Conservation (phyloP, 1,139 yeast genomes). For the Candida sanyaensis region DNA sequence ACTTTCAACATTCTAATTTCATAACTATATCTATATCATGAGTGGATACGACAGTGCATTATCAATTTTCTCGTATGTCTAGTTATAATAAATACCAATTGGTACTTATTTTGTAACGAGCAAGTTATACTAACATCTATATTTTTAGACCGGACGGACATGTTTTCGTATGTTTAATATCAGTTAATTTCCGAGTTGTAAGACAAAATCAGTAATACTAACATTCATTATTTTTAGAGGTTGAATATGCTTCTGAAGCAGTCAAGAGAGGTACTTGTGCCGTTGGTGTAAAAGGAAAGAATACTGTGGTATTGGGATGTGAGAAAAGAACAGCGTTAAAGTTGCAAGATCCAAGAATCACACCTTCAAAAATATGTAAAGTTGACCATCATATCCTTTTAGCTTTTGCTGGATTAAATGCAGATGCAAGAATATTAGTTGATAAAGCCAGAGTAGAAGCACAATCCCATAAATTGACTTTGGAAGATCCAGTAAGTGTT, state of each 20-base stretch:
- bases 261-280: conserved; percentile 98
- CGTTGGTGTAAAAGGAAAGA: conserved; percentile 91
- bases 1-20: neutral
- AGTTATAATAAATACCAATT: no score
- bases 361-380: conserved; percentile 91
- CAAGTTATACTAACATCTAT: conserved; percentile 19
- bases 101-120: neutral
- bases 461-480: conserved; percentile 89
- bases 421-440: conserved; percentile 92
- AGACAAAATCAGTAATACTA: neutral
- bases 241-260: conserved; percentile 97
- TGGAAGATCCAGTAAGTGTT: conserved; percentile 91
- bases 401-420: conserved; percentile 97
- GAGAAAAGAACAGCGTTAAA: conserved; percentile 95
- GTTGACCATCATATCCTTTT: conserved; percentile 88
- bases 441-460: conserved; percentile 97
- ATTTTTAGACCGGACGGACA: conserved; percentile 92
- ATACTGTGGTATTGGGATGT: conserved; percentile 90
- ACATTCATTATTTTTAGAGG: conserved; percentile 52
- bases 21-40: conserved; percentile 36
- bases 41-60: conserved; percentile 99
- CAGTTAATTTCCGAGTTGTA: neutral
- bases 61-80: conserved; percentile 88
- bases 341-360: conserved; percentile 93
- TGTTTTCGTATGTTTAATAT: conserved; percentile 66